Conservation (phyloP, 345 rosid genomes). For the Cochlearia excelsa region DNA sequence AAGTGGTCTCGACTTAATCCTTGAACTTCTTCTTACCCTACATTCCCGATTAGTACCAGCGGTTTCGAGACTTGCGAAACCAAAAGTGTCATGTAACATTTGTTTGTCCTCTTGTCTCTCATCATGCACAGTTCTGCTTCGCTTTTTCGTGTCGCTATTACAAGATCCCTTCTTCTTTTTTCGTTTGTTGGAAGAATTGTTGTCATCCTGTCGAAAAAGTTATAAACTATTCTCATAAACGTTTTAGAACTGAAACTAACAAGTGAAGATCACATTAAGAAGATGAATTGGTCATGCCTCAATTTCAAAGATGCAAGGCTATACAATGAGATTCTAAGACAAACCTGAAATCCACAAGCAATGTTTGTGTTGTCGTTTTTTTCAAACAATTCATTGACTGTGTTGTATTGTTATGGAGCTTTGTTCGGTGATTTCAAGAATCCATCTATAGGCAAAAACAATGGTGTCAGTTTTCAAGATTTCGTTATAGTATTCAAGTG, state of each 20-base stretch:
- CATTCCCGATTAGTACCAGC: constrained; percentile 57
- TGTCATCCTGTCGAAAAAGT: constrained; percentile 40
- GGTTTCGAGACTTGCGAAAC: constrained; percentile 32
- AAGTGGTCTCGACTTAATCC: constrained; percentile 84
- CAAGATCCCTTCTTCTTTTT: constrained; percentile 16
- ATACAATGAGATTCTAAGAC: constrained; percentile 20
- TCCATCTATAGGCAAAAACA: constrained; percentile 42
- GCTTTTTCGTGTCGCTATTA: constrained; percentile 25
- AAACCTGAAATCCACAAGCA: constrained; percentile 22
- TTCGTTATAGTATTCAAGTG: constrained; percentile 17
- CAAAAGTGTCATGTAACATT: constrained; percentile 4
- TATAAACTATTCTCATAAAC: not conserved
- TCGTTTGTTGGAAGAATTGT: constrained; percentile 33
- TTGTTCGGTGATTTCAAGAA: constrained; percentile 32
- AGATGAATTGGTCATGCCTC: constrained; percentile 12
- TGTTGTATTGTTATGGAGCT: constrained; percentile 31
- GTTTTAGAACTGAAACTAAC: constrained; percentile 5
- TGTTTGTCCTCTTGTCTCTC: constrained; percentile 11
- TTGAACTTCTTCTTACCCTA: constrained; percentile 78
- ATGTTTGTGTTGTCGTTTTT: constrained; percentile 27
- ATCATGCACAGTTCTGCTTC: constrained; percentile 25
- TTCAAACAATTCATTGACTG: constrained; percentile 31
- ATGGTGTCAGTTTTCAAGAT: not conserved
- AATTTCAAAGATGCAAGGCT: constrained; percentile 6
- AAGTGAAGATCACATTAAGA: constrained; percentile 16